phyloP scores from a whole-genome alignment of 2,329 filamentous ascomycete species.

The Colletotrichum sansevieriae region DNA sequence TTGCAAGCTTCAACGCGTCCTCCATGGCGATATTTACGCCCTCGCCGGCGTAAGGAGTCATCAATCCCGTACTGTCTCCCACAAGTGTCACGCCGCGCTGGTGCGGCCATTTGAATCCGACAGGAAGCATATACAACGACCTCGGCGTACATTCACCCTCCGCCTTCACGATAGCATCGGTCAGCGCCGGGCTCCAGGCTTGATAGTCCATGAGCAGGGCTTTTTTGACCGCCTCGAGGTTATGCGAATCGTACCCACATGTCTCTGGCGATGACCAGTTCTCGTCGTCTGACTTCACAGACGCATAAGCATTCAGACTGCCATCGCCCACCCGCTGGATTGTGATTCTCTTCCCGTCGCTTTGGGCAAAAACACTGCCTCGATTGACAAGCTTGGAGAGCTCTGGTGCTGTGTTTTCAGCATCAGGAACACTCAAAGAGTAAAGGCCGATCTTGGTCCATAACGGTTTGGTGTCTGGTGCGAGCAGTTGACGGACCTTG shows the following conservation, averaged over 20 bases:
- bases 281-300: slow-evolving; percentile 54
- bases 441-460: slow-evolving; percentile 61
- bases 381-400: slow-evolving; percentile 60
- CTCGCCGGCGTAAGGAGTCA: slow-evolving; percentile 70
- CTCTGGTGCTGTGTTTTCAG: slow-evolving; percentile 56
- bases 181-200: slow-evolving; percentile 59
- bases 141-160: slow-evolving; percentile 55
- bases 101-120: slow-evolving; percentile 62
- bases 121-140: slow-evolving; percentile 66
- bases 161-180: slow-evolving; percentile 56
- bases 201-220: slow-evolving; percentile 53
- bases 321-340: slow-evolving; percentile 62
- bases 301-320: slow-evolving; percentile 56
- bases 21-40: slow-evolving; percentile 70
- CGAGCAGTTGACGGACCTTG: slow-evolving; percentile 53
- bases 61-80: slow-evolving; percentile 72
- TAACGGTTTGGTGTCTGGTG: slow-evolving; percentile 53
- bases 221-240: slow-evolving; percentile 54
- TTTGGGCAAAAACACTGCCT: slow-evolving; percentile 60
- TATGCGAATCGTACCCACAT: slow-evolving; percentile 58
- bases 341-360: slow-evolving; percentile 56
- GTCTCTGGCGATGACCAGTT: slow-evolving; percentile 53
- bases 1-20: slow-evolving; percentile 64
- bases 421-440: slow-evolving; percentile 57
- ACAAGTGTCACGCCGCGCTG: slow-evolving; percentile 64